Conservation (phyloP, 1,139 yeast species). For the Yamadazyma friedrichii region DNA sequence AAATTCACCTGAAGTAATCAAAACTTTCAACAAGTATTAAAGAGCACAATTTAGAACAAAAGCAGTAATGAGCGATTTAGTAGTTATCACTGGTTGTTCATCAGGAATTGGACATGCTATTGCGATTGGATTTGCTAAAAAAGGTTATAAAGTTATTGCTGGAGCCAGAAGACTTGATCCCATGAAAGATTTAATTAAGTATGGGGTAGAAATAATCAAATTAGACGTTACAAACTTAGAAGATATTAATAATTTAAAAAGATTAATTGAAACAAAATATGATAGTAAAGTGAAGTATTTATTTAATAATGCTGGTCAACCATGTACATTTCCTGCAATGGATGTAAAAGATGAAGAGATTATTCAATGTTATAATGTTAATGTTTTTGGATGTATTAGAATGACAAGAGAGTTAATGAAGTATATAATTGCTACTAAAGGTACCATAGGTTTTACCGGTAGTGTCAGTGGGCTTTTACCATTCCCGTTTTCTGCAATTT, state of each 20-base stretch:
- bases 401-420: conserved; percentile 58
- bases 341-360: conserved; percentile 63
- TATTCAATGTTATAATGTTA: conserved; percentile 59
- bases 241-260: conserved; percentile 47
- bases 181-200: conserved; percentile 52
- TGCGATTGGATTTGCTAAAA: conserved; percentile 59
- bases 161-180: conserved; percentile 70
- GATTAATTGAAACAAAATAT: conserved; percentile 30
- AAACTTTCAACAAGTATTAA: too few relatives aligned
- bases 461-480: conserved; percentile 66
- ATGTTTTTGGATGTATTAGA: conserved; percentile 68
- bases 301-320: conserved; percentile 61
- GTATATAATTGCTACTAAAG: conserved; percentile 63
- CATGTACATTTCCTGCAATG: conserved; percentile 70
- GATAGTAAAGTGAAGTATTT: conserved; percentile 55
- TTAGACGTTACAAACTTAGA: conserved; percentile 48
- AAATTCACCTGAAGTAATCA: too few relatives aligned
- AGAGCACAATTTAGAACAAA: too few relatives aligned
- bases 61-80: conserved; percentile 19
- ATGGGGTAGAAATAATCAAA: conserved; percentile 29
- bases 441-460: conserved; percentile 74
- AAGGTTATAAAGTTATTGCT: conserved; percentile 59
- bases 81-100: conserved; percentile 76
- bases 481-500: conserved; percentile 69
- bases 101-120: conserved; percentile 77